Evolutionary conservation across 352 stramenopile genomes (phyloP), one percentile per base, ranked within the genome.

Genomic region (Pythium aristosporum): DNA sequence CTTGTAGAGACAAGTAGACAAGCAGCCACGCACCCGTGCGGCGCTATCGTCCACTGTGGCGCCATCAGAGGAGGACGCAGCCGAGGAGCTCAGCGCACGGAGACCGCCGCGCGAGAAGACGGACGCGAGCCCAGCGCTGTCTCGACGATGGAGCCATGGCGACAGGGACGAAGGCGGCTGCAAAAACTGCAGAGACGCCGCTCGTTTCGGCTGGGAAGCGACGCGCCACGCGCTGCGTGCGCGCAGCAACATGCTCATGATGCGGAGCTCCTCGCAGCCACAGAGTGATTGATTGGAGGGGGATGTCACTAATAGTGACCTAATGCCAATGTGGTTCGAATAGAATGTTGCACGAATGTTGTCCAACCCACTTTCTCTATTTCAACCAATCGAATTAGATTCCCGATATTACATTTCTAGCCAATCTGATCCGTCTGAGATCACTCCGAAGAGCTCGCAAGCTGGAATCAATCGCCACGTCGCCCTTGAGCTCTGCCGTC

Each of bases 161-260:
- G 39, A 23, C 39, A 21, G 39, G 13, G 39, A 3, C 16, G 13
- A 1, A 9, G 21, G 13, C 12, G 39, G 39, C 39, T n/a, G 39
- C 39, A 46, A n/a, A n/a, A n/a, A 15, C 10, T 1, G 39, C 15
- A 46, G 6, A 46, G 39, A 46, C 0, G 39, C 5, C 5, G 39
- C 6, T 16, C 39, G 39, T 9, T 21, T 46, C 13, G 2, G 39
- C 21, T 46, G 39, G 12, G 15, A 46, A n/a, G 39, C 10, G 39
- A 46, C 18, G 18, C 39, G 48, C 48, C 48, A 54, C 25, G 48
- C 48, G 48, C 48, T n/a, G 28, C 48, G 48, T 23, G 34, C 28
- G 15, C 48, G 48, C 48, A 54, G 48, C 48, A 54, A 25, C 48
- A 54, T 41, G 48, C 48, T 54, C 48, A 54, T 54, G 25, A 23